Percentiles rank a stretch among this genome's conserved stretches.
Conservation (phyloP, 1,284 basidiomycete species). For the Sphaerobolus stellatus region DNA sequence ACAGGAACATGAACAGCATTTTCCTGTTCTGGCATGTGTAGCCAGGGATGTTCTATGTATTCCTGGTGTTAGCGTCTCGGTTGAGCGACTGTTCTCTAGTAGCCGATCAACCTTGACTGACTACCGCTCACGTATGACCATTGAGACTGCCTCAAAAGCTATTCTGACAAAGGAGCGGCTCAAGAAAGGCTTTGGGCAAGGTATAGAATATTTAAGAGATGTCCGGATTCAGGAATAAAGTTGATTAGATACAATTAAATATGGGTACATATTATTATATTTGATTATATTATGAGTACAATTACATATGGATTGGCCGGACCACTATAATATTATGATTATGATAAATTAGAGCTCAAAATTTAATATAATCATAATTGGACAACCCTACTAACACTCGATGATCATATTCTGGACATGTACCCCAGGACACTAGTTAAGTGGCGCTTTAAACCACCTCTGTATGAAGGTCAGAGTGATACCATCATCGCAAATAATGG, state of each 20-base stretch:
- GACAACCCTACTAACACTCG: conserved; percentile 9
- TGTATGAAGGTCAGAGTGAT: no score
- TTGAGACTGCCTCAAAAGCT: conserved; percentile 17
- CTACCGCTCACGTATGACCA: conserved; percentile 21
- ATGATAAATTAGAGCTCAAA: neutral
- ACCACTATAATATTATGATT: neutral
- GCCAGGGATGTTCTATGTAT: conserved; percentile 25
- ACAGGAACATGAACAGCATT: no score
- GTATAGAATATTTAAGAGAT: conserved; percentile 17
- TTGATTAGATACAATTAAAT: neutral
- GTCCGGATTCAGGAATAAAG: neutral
- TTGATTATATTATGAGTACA: neutral
- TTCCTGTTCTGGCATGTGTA: no score
- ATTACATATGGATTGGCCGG: neutral
- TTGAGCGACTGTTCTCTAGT: conserved; percentile 26
- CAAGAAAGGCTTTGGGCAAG: conserved; percentile 20
- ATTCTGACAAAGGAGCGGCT: conserved; percentile 25
- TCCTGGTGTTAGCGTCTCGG: conserved; percentile 25
- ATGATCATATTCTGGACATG: no score
- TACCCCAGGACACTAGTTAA: no score
- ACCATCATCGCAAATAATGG: no score
- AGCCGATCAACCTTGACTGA: conserved; percentile 22
- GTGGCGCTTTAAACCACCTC: no score
- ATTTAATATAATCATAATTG: conserved; percentile 3
- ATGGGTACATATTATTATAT: neutral